Evolutionary conservation across 345 rosid genomes (phyloP).

Genomic region (Carallia pectinifolia): DNA sequence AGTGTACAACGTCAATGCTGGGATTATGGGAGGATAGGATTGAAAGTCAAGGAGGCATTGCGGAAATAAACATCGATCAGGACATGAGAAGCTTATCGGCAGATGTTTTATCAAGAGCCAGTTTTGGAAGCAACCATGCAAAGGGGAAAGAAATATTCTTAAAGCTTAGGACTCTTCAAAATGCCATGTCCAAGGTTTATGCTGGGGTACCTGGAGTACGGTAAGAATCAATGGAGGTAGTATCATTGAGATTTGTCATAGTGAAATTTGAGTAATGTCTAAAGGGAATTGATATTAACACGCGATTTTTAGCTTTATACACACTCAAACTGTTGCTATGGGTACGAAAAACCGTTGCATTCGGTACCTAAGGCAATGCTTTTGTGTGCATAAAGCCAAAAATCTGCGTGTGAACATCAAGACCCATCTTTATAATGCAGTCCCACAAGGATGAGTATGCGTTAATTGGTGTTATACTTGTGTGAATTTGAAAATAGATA

Average conservation of each 20-base stretch:
- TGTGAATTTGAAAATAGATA: slow-evolving; percentile 10
- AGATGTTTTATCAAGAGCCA: slow-evolving; percentile 31
- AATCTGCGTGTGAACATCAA: too few relatives aligned
- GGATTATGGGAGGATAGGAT: slow-evolving; percentile 20
- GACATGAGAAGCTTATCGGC: slow-evolving; percentile 30
- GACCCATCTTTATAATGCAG: too few relatives aligned
- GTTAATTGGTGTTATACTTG: neutral
- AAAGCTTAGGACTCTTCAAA: slow-evolving; percentile 21
- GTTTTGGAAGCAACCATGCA: slow-evolving; percentile 31
- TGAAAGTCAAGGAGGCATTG: slow-evolving; percentile 19
- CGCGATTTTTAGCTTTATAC: too few relatives aligned
- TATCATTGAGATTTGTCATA: too few relatives aligned
- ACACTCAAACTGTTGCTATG: too few relatives aligned
- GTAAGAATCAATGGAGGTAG: slow-evolving; percentile 1
- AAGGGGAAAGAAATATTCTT: slow-evolving; percentile 26
- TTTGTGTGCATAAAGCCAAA: too few relatives aligned
- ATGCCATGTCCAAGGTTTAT: slow-evolving; percentile 13
- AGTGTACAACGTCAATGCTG: slow-evolving; percentile 10
- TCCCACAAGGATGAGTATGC: too few relatives aligned
- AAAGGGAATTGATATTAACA: too few relatives aligned
- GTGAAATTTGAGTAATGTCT: too few relatives aligned
- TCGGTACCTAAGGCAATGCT: too few relatives aligned
- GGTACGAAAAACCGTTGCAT: too few relatives aligned
- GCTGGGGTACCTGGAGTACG: slow-evolving; percentile 22
- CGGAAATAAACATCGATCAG: slow-evolving; percentile 13